Base-by-base conservation (phyloP, 768 basidiomycete genomes). In the Pleurotus djamor region DNA sequence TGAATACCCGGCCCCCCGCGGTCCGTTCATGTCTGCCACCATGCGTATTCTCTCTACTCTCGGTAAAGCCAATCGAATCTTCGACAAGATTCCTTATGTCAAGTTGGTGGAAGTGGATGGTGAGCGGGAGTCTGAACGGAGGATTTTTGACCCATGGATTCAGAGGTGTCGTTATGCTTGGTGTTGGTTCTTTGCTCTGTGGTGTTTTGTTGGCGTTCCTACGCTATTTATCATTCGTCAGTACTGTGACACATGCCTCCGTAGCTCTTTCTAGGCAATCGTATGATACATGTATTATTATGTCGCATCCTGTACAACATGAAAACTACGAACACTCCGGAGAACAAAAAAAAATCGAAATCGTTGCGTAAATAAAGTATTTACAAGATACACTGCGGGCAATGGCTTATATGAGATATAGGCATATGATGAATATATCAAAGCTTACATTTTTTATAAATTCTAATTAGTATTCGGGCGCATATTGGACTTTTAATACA, bases 61-160 rank as follows among this genome's bases (percentile, higher is more conserved):
- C 68, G 61, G 69, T 58, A 67, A 76, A 73, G 67, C 87, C 67
- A 78, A 83, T 58, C 61, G 75, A 50, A 52, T 78, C 35, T 69
- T 81, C 47, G 77, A 81, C 62, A 71, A 75, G 54, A 58, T 81
- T 38, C 78, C 80, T 59, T 79, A 77, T 2, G 76, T 80, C 43
- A 76, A 75, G 63, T 65, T 79, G 47, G 65, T 62, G 37, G 75
- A 79, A 52, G 77, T 81, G 6, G 68, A 77, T 5, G 79, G 80
- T 2, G 69, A 78, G 21, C 73, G 75, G 13, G 81, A 83, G 61
- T 74, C 73, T n/a, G 70, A 72, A 38, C 65, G 79, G 56, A 70
- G 79, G 60, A 77, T 82, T 81, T 72, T 81, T 74, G 72, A 90
- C 78, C 67, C 88, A 67, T 74, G 83, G 85, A 73, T 78, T 69